Percentiles rank a stretch among this genome's conserved stretches.
These are phyloP conservation scores for Penicillium polonicum DNA, from an alignment of 2,329 filamentous ascomycete species.

Conservation along the genomic window DNA sequence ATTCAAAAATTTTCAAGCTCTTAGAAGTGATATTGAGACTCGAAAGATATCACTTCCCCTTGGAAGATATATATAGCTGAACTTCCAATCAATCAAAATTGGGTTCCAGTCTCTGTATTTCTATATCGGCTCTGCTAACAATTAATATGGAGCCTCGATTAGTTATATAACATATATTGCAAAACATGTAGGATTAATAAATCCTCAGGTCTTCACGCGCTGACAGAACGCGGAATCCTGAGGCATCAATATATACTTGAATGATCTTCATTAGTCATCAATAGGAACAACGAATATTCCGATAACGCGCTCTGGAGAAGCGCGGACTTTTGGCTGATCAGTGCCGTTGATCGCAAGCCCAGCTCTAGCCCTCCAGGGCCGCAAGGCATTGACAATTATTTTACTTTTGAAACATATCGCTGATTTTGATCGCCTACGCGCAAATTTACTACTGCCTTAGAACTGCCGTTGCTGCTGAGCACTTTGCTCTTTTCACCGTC, in stretches of 20 bases:
- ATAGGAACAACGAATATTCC: conserved; percentile 15
- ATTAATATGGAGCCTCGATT: background rate
- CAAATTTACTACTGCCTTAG: background rate
- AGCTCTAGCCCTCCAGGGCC: conserved; percentile 22
- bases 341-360: conserved; percentile 24
- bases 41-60: background rate
- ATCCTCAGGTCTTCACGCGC: too few relatives aligned
- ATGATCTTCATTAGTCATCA: background rate
- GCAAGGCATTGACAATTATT: conserved; percentile 21
- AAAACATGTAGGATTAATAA: background rate
- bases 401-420: conserved; percentile 12
- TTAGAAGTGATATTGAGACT: background rate
- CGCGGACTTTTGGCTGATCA: conserved; percentile 31
- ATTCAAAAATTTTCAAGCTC: background rate
- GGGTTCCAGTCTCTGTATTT: background rate
- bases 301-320: conserved; percentile 31
- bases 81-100: background rate
- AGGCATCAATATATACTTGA: background rate
- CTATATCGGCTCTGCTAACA: background rate
- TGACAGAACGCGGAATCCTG: too few relatives aligned
- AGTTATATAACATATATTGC: background rate
- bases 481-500: conserved; percentile 1
- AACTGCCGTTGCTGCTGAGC: background rate
- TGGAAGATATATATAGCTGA: too few relatives aligned
- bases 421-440: background rate